phyloP scores from a whole-genome alignment of 2,329 filamentous ascomycete genomes.

The Colletotrichum caudatum region DNA sequence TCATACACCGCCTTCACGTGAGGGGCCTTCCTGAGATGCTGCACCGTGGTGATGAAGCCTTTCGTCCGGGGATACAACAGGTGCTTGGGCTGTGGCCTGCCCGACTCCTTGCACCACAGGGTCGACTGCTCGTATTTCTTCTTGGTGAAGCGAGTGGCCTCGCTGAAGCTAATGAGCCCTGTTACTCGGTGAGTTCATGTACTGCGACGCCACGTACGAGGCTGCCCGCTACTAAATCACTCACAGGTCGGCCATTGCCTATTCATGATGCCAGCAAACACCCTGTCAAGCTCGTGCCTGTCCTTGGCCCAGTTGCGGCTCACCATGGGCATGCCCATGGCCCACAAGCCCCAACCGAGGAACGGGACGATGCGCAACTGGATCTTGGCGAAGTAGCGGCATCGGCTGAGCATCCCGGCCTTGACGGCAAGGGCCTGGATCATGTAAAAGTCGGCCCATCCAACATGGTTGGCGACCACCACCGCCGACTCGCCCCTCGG shows the following conservation, averaged over 20 bases:
- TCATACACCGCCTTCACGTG: conserved; percentile 68
- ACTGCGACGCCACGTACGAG: conserved; percentile 23
- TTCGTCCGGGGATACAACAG: conserved; percentile 71
- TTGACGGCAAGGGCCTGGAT: conserved; percentile 68
- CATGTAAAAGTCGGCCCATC: conserved; percentile 74
- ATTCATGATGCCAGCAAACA: conserved; percentile 66
- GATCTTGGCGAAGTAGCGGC: conserved; percentile 72
- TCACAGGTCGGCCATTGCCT: conserved; percentile 69
- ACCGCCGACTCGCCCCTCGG: conserved; percentile 69
- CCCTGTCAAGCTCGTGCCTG: conserved; percentile 65
- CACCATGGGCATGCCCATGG: conserved; percentile 74
- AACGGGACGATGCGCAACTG: conserved; percentile 70
- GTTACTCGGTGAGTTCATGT: conserved; percentile 20
- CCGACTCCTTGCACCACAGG: conserved; percentile 64
- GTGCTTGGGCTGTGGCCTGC: conserved; percentile 65
- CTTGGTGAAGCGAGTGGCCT: conserved; percentile 70
- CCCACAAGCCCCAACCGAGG: conserved; percentile 73
- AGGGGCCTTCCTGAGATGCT: conserved; percentile 63
- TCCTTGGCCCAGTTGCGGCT: conserved; percentile 70
- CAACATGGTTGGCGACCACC: conserved; percentile 70
- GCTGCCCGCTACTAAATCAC: conserved; percentile 44
- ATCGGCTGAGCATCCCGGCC: conserved; percentile 70
- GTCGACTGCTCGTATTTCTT: conserved; percentile 64
- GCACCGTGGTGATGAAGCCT: conserved; percentile 70
- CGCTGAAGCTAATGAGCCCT: conserved; percentile 75